Evolutionary conservation across 495 filamentous ascomycete species (phyloP).

Genomic region (Durotheca rogersii): DNA sequence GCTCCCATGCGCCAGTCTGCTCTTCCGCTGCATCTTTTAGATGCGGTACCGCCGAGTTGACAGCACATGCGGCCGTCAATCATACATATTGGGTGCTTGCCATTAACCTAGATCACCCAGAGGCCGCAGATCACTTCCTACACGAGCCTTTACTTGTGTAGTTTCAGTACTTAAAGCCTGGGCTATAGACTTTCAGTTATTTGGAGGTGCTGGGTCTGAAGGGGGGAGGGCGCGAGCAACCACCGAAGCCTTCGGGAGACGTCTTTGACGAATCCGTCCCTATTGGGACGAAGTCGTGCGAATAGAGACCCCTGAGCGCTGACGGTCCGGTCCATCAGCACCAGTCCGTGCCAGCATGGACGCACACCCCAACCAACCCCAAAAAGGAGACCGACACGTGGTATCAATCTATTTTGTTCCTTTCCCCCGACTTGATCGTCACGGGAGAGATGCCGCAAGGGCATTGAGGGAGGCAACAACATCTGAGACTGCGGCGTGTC

Average conservation of each 20-base stretch:
- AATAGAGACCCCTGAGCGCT: constrained; percentile 15
- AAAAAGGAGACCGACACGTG: constrained; percentile 29
- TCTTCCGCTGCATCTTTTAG: constrained; percentile 24
- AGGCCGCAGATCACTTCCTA: constrained; percentile 22
- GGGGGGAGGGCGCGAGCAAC: constrained; percentile 2
- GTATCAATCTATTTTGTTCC: constrained; percentile 28
- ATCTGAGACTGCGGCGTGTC: constrained; percentile 10
- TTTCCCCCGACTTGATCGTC: constrained; percentile 24
- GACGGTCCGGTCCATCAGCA: constrained; percentile 20
- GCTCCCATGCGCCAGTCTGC: constrained; percentile 4
- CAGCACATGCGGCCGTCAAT: constrained; percentile 12
- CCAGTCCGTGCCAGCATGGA: constrained; percentile 1
- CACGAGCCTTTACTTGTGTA: constrained; percentile 14
- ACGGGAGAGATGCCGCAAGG: constrained; percentile 29
- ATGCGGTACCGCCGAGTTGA: constrained; percentile 14
- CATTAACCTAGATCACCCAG: constrained; percentile 26
- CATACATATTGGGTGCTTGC: constrained; percentile 19
- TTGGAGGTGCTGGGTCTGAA: constrained; percentile 13
- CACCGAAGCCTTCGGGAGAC: not conserved
- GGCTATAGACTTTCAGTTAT: constrained; percentile 9
- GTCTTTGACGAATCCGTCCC: constrained; percentile 1
- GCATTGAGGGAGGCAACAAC: constrained; percentile 11
- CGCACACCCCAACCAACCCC: constrained; percentile 13
- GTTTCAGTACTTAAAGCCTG: constrained; percentile 21
- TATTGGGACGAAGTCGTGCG: constrained; percentile 23